Base-by-base conservation (phyloP, 257 asterid genomes). In the Fraxinus anomala region DNA sequence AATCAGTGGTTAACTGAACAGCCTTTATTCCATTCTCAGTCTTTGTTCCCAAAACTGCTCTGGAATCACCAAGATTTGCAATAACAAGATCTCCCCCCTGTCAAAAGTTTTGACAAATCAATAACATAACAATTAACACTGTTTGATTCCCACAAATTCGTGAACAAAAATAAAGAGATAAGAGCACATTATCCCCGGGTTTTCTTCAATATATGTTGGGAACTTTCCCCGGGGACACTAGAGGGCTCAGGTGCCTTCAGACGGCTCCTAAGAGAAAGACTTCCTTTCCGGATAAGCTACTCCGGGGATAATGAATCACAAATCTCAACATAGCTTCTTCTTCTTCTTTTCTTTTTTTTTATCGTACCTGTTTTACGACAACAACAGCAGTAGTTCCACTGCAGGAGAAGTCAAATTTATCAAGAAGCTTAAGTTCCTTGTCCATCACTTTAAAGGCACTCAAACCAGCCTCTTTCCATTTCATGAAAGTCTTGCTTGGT, bases 41-140 rank as follows among this genome's bases (percentile, higher is more conserved):
- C 70, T 86, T 88, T 28, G 91, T 91, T 54, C 96, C 98, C 5
- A 94, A 73, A 81, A 94, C 78, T 2, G 89, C 97, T 80, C 98
- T 63, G 5, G 98, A 91, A 80, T 94, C 98, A 1, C 98, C 97
- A 75, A 94, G 94, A 87, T 94, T 94, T 11, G 95, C 95, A 5
- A 94, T 69, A 24, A 91, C 73, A 30, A 94, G 88, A 79, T 91
- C 85, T 47, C 85, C 90, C 31, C 91, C 97, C 98, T 92, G 72
- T 26, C 34, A 12, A 70, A 75, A 19, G 39, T 75, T 19, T 31
- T 23, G 24, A 31, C 30, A 39, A 54, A 5, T 4, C 28, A 36
- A 14, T 47, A n/a, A 59, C 28, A 59, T 9, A 21, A 59, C 67
- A 59, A 59, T 37, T 51, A 68, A 21, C 6, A 28, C 3, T 3